Evolutionary conservation across 1,139 yeast species (phyloP), one percentile per base, ranked within the genome.

Genomic region (Taphrina sp.): DNA sequence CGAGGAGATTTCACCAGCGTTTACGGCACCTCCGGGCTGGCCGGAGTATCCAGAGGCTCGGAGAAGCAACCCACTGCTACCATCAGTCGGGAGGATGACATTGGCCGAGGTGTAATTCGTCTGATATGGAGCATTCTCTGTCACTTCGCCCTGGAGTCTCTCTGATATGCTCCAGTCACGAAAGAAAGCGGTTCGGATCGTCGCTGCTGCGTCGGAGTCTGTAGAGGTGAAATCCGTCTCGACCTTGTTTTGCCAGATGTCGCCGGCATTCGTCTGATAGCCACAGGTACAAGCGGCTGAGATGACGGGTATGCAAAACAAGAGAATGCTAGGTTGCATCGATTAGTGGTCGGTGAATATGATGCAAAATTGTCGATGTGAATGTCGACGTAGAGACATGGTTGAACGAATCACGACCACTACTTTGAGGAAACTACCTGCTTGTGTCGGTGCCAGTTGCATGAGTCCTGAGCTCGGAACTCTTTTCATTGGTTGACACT

Each of bases 11-110:
- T 45, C 35, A 14, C 42, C 52, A n/a, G 35, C 23, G 19, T 22
- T 16, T 7, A 45, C 52, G 42, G 52, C 52, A n/a, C 52, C 52
- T 5, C 47, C 47, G 2, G 37, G 2, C 1, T 41, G 14, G 7
- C 52, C 52, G 10, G 33, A 7, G 23, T 45, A 45, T 3, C 35
- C 52, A 24, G 52, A 45, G 4, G 52, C 35, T 12, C n/a, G 22
- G 8, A 45, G 26, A 7, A 17, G 17, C 16, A 45, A 34, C 10
- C 23, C 26, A 14, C 26, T 12, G 17, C 29, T 2, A 16, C 28
- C 16, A 5, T 14, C 47, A 3, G 38, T 19, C n/a, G 35, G 42
- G 16, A 35, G 17, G 20, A 20, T 10, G 42, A 36, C 52, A n/a
- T 45, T 45, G 31, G 34, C 41, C 10, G 35, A 5, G 7, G 41